Conservation (phyloP, 2,329 filamentous ascomycete genomes). For the Blastomyces parvus region DNA sequence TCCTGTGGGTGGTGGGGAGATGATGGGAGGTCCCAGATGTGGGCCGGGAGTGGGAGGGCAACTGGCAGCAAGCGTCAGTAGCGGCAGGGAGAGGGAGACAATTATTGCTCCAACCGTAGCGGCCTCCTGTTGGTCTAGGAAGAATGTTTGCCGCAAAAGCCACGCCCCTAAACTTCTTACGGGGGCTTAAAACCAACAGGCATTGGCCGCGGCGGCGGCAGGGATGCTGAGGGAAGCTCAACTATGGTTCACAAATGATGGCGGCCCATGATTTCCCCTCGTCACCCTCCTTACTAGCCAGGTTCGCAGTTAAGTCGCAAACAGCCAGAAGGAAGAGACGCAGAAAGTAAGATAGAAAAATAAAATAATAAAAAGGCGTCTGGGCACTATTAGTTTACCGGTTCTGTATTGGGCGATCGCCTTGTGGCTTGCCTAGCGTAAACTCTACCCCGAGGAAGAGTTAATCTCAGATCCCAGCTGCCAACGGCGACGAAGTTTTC, state of each 20-base stretch:
- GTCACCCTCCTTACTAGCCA: not conserved
- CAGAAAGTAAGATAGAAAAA: slow-evolving; percentile 1
- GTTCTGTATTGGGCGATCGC: slow-evolving; percentile 7
- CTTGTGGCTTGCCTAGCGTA: slow-evolving; percentile 7
- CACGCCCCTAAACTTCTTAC: slow-evolving; percentile 6
- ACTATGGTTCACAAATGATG: slow-evolving; percentile 8
- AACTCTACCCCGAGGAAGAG: not conserved
- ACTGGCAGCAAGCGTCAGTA: slow-evolving; percentile 1
- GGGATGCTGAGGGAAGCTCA: slow-evolving; percentile 5
- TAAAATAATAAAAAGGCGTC: not conserved
- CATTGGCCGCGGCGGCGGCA: slow-evolving; percentile 1
- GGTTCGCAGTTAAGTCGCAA: slow-evolving; percentile 7
- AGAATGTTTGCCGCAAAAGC: not conserved
- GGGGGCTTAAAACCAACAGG: slow-evolving; percentile 4
- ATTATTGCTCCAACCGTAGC: not conserved
- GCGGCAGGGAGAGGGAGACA: not conserved
- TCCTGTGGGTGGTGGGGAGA: slow-evolving; percentile 1
- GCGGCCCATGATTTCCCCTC: not conserved
- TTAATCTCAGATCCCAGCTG: not conserved
- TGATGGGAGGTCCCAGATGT: not conserved
- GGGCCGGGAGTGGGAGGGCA: not conserved
- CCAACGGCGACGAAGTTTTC: not conserved
- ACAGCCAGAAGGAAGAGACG: slow-evolving; percentile 1
- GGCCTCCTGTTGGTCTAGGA: slow-evolving; percentile 1
- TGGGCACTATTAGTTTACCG: not conserved